phyloP scores from a whole-genome alignment of 2,329 filamentous ascomycete species.

The Leptographium wingfieldii region DNA sequence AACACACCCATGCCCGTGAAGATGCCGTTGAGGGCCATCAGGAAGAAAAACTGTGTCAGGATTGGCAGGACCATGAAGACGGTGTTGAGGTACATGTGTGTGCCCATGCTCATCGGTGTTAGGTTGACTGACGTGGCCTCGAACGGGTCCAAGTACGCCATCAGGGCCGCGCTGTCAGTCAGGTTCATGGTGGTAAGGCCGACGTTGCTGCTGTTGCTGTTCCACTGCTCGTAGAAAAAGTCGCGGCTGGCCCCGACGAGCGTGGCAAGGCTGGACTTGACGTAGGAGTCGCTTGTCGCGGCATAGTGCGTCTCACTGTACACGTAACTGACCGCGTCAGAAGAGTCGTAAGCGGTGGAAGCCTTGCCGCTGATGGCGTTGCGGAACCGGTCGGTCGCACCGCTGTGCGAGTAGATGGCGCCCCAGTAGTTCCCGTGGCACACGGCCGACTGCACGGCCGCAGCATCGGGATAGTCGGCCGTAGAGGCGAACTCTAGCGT shows the following conservation, averaged over 20 bases:
- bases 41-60: constrained; percentile 21
- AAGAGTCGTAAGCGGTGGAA: constrained; percentile 19
- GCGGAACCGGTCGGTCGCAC: background rate
- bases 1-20: constrained; percentile 8
- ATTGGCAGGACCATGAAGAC: constrained; percentile 24
- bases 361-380: constrained; percentile 16
- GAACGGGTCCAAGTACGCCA: constrained; percentile 20
- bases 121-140: constrained; percentile 17
- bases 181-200: constrained; percentile 17
- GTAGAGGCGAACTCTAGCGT: constrained; percentile 18
- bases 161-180: background rate
- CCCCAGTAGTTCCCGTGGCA: constrained; percentile 25
- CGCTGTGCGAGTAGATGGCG: constrained; percentile 21
- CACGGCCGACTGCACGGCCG: constrained; percentile 19
- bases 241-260: constrained; percentile 6
- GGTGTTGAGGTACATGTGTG: constrained; percentile 24
- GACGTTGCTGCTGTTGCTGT: constrained; percentile 7
- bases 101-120: constrained; percentile 21
- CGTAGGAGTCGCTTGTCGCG: constrained; percentile 15
- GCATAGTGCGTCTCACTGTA: constrained; percentile 26
- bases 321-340: constrained; percentile 20
- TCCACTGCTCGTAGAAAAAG: constrained; percentile 12
- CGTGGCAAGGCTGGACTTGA: constrained; percentile 17
- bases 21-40: constrained; percentile 19
- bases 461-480: constrained; percentile 16